phyloP scores from a whole-genome alignment of 768 basidiomycete genomes.

The Termitomyces heimii region DNA sequence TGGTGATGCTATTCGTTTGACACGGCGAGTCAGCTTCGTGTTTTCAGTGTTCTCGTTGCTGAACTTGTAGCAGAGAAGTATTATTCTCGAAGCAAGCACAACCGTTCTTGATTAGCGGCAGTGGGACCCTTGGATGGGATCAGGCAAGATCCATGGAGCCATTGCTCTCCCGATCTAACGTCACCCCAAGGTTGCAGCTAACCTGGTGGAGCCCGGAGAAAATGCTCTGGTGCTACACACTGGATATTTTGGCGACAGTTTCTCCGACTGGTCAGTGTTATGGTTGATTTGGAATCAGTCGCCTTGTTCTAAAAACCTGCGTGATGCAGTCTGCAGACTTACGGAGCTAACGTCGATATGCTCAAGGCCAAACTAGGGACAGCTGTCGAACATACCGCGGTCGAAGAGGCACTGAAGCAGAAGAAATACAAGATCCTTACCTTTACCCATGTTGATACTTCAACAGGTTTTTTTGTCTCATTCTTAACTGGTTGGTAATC shows the following conservation, averaged over 20 bases:
- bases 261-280: slow-evolving; percentile 69
- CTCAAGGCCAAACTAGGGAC: slow-evolving; percentile 79
- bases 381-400: slow-evolving; percentile 51
- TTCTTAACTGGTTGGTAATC: not conserved
- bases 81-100: slow-evolving; percentile 76
- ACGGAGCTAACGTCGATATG: slow-evolving; percentile 85
- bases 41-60: slow-evolving; percentile 3
- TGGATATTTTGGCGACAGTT: slow-evolving; percentile 93
- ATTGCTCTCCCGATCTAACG: not conserved
- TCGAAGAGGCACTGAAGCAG: slow-evolving; percentile 64
- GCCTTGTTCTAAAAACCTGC: not conserved
- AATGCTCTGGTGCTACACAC: slow-evolving; percentile 78
- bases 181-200: slow-evolving; percentile 68
- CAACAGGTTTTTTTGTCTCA: slow-evolving; percentile 45
- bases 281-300: not conserved
- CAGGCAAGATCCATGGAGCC: slow-evolving; percentile 42
- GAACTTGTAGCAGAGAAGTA: slow-evolving; percentile 46
- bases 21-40: slow-evolving; percentile 38
- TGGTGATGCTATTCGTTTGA: slow-evolving; percentile 85
- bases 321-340: slow-evolving; percentile 62
- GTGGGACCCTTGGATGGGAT: slow-evolving; percentile 97
- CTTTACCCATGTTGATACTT: slow-evolving; percentile 95
- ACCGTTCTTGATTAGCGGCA: slow-evolving; percentile 91
- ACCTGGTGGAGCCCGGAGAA: slow-evolving; percentile 81
- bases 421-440: slow-evolving; percentile 88